Conservation (phyloP, 139 green algal genomes). For the Prasinococcaceae sp. region DNA sequence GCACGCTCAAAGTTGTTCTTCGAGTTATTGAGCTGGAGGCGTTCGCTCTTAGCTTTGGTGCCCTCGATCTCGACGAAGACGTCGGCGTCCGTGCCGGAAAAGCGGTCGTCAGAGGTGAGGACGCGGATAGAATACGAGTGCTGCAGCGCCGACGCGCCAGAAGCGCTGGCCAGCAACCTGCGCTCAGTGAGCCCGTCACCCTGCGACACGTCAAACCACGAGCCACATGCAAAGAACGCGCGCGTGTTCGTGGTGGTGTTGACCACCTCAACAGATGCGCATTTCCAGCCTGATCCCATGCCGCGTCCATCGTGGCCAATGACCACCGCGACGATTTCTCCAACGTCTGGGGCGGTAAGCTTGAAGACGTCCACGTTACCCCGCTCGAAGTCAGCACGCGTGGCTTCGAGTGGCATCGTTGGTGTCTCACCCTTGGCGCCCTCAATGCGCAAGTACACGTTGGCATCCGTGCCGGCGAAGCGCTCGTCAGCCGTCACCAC, state of each 20-base stretch:
- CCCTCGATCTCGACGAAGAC: slow-evolving; percentile 39
- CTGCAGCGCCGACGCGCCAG: background rate
- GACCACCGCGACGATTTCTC: slow-evolving; percentile 29
- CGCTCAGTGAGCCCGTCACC: slow-evolving; percentile 31
- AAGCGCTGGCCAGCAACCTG: slow-evolving; percentile 30
- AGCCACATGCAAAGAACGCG: slow-evolving; percentile 19
- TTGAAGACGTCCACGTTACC: background rate
- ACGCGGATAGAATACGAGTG: background rate
- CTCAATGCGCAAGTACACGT: slow-evolving; percentile 27
- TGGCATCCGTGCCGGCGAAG: slow-evolving; percentile 40
- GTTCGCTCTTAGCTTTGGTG: slow-evolving; percentile 1
- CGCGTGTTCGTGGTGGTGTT: slow-evolving; percentile 10
- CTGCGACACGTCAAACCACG: slow-evolving; percentile 12
- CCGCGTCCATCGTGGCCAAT: slow-evolving; percentile 46
- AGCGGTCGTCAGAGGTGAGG: slow-evolving; percentile 28
- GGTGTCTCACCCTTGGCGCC: slow-evolving; percentile 13
- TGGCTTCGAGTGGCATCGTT: background rate
- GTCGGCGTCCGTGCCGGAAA: slow-evolving; percentile 32
- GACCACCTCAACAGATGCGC: slow-evolving; percentile 43
- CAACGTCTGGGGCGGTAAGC: slow-evolving; percentile 20
- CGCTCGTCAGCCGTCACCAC: slow-evolving; percentile 33
- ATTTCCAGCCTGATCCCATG: slow-evolving; percentile 33
- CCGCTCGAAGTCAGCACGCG: background rate
- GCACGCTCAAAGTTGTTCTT: slow-evolving; percentile 6
- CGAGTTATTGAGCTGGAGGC: background rate